Percentiles rank a stretch among this genome's conserved stretches.
These are phyloP conservation scores for Lachnellula hyalina DNA, from an alignment of 2,329 filamentous ascomycete genomes.

Conservation along the genomic window DNA sequence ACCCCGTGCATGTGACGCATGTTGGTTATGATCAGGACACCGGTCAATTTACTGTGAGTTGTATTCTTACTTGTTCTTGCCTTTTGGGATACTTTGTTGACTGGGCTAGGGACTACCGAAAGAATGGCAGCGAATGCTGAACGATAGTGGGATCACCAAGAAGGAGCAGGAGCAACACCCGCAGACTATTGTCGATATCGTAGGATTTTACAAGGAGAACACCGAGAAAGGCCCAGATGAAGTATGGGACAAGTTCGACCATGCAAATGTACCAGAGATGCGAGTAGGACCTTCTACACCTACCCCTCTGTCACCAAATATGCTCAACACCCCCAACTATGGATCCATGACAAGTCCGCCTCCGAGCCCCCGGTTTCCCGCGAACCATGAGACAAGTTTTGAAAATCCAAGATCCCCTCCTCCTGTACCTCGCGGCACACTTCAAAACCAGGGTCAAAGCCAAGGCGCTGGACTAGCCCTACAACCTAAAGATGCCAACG, in stretches of 20 bases:
- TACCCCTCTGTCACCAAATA: conserved; percentile 26
- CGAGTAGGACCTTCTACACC: conserved; percentile 35
- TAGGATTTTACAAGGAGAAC: conserved; percentile 96
- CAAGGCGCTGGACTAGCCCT: conserved; percentile 30
- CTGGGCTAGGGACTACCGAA: conserved; percentile 74
- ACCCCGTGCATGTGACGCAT: conserved; percentile 95
- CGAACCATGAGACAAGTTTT: conserved; percentile 88
- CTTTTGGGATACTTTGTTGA: conserved; percentile 25
- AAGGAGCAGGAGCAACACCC: conserved; percentile 95
- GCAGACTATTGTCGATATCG: conserved; percentile 90
- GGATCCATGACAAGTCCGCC: conserved; percentile 69
- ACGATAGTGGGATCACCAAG: conserved; percentile 93
- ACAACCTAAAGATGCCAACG: conserved; percentile 48
- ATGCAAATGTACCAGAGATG: conserved; percentile 60
- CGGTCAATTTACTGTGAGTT: conserved; percentile 80
- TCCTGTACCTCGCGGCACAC: conserved; percentile 61
- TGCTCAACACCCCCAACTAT: conserved; percentile 50
- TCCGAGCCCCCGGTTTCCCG: conserved; percentile 79
- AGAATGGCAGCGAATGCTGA: conserved; percentile 94
- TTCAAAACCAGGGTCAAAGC: conserved; percentile 15
- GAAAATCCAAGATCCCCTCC: conserved; percentile 93
- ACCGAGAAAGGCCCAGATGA: conserved; percentile 70
- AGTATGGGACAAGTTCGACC: conserved; percentile 93
- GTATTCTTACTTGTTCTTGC: background rate
- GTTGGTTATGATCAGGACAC: conserved; percentile 96